These are phyloP conservation scores for Biscogniauxia mediterranea DNA, from an alignment of 2,329 filamentous ascomycete species.

Conservation along the genomic window DNA sequence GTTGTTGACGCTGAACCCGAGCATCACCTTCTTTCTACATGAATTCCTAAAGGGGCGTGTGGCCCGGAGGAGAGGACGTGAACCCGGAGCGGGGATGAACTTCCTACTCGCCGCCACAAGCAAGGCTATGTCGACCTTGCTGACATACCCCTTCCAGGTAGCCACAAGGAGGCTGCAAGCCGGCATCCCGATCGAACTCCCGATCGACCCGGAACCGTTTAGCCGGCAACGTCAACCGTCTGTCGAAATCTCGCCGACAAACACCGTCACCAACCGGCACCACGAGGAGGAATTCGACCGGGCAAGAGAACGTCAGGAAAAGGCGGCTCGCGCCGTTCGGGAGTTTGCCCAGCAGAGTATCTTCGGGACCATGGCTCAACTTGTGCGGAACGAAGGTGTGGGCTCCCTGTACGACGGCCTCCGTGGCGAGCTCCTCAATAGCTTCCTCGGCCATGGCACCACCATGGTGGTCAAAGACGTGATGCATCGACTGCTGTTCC, in stretches of 20 bases:
- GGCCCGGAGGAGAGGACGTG: slow-evolving; percentile 40
- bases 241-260: neutral
- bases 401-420: slow-evolving; percentile 73
- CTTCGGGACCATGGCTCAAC: slow-evolving; percentile 60
- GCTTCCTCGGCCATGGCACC: slow-evolving; percentile 81
- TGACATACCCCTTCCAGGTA: slow-evolving; percentile 84
- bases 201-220: slow-evolving; percentile 30
- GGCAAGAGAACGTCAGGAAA: slow-evolving; percentile 32
- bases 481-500: slow-evolving; percentile 70
- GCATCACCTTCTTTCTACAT: slow-evolving; percentile 82
- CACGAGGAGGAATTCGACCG: slow-evolving; percentile 22
- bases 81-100: slow-evolving; percentile 30
- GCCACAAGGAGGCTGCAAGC: slow-evolving; percentile 76
- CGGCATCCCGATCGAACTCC: slow-evolving; percentile 49
- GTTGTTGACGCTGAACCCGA: slow-evolving; percentile 80
- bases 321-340: slow-evolving; percentile 24
- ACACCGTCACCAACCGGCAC: neutral
- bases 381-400: slow-evolving; percentile 63
- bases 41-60: slow-evolving; percentile 64
- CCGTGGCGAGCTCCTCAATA: slow-evolving; percentile 72
- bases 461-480: slow-evolving; percentile 85
- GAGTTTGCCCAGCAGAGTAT: slow-evolving; percentile 48
- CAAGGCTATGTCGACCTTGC: slow-evolving; percentile 71
- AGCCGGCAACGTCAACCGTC: neutral
- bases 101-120: slow-evolving; percentile 67